These are phyloP conservation scores for Podospora bellae-mahoneyi DNA, from an alignment of 495 filamentous ascomycete species.

Conservation along the genomic window DNA sequence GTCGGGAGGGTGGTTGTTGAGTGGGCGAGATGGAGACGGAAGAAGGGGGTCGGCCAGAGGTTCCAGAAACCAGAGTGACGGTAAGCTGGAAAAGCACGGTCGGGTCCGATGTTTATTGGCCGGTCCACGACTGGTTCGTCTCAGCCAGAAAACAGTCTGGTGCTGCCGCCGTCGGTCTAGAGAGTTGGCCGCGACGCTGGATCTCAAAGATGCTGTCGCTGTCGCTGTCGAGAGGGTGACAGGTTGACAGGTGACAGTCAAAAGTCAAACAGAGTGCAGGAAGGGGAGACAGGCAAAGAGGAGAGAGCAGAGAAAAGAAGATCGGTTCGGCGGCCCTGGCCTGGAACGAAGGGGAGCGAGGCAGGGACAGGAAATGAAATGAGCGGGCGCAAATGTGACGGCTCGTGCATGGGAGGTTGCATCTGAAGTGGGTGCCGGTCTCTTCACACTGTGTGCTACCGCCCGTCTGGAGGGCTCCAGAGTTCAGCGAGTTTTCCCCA, in stretches of 20 bases:
- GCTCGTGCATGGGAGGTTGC: constrained; percentile 26
- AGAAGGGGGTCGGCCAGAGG: constrained; percentile 22
- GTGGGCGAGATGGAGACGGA: constrained; percentile 12
- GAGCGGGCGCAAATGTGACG: constrained; percentile 27
- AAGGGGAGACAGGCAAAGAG: neutral
- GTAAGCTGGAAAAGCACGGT: constrained; percentile 25
- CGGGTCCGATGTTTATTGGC: constrained; percentile 31
- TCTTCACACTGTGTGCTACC: constrained; percentile 10
- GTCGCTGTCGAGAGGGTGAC: no score
- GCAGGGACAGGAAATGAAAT: constrained; percentile 27
- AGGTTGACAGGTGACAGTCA: no score
- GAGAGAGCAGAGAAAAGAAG: neutral
- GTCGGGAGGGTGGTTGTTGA: constrained; percentile 12
- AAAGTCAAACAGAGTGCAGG: constrained; percentile 3
- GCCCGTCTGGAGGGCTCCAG: constrained; percentile 1
- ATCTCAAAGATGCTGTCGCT: no score
- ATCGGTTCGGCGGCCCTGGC: neutral
- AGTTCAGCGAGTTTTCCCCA: neutral
- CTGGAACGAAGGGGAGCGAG: constrained; percentile 10
- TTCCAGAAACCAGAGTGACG: constrained; percentile 38
- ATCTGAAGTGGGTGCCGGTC: constrained; percentile 25
- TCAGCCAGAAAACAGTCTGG: constrained; percentile 19
- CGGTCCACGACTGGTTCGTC: constrained; percentile 27
- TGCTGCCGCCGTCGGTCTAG: constrained; percentile 14
- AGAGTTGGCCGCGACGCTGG: no score